Percentiles rank a stretch among this genome's conserved stretches.
phyloP scores from a whole-genome alignment of 768 basidiomycete genomes.

The Nidularia pulvinata region DNA sequence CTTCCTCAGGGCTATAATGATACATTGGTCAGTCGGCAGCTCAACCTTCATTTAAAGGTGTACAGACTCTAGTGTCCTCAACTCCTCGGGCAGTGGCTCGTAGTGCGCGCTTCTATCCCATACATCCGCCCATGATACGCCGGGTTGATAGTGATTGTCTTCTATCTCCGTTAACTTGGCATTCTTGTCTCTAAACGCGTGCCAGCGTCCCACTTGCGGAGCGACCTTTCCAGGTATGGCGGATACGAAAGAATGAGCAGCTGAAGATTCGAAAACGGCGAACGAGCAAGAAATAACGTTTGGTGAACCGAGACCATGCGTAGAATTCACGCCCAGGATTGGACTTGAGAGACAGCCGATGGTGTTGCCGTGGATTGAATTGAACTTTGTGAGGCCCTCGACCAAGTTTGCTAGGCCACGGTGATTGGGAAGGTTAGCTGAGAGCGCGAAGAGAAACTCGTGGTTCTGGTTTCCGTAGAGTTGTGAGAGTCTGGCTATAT shows the following conservation, averaged over 20 bases:
- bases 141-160: conserved; percentile 3
- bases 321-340: conserved; percentile 1
- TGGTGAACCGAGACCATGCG: conserved; percentile 2
- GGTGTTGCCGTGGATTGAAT: conserved; percentile 23
- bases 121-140: conserved; percentile 44
- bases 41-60: not conserved
- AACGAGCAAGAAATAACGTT: conserved; percentile 51
- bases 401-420: conserved; percentile 38
- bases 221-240: conserved; percentile 56
- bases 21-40: too few species aligned
- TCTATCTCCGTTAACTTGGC: not conserved
- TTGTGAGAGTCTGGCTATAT: conserved; percentile 26
- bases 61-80: conserved; percentile 35
- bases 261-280: conserved; percentile 44
- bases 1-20: conserved; percentile 19
- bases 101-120: conserved; percentile 34
- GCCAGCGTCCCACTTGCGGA: conserved; percentile 73
- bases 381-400: conserved; percentile 34
- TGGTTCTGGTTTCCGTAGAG: conserved; percentile 24
- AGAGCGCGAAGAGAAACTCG: conserved; percentile 51
- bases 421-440: conserved; percentile 31
- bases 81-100: conserved; percentile 29
- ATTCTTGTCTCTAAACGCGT: conserved; percentile 47
- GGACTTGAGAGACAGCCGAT: conserved; percentile 68
- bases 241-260: conserved; percentile 57